Evolutionary conservation across 805 yeast species (phyloP).

Genomic region (Candida verbasci): DNA sequence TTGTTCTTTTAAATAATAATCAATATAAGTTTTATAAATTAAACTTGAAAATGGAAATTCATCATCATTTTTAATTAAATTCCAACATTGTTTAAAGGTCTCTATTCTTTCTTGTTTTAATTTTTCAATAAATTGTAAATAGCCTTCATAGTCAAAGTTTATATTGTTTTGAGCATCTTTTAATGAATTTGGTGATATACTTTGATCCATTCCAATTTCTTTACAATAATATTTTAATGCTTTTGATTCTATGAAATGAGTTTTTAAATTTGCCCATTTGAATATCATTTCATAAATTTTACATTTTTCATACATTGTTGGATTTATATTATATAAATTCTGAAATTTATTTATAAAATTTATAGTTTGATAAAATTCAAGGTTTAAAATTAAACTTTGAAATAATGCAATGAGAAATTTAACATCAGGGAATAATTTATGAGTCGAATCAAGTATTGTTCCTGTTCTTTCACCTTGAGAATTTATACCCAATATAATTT

Average conservation of each 20-base stretch:
- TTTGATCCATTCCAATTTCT: conserved; percentile 8
- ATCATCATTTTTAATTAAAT: conserved; percentile 21
- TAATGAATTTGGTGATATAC: conserved; percentile 10
- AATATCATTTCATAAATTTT: conserved; percentile 34
- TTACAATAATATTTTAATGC: conserved; percentile 25
- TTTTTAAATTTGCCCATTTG: conserved; percentile 34
- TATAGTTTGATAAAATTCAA: conserved; percentile 27
- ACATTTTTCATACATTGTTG: conserved; percentile 7
- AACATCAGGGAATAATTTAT: conserved; percentile 21
- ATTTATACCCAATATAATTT: conserved; percentile 29
- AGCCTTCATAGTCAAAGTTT: conserved; percentile 37
- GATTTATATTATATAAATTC: conserved; percentile 18
- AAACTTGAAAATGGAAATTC: conserved; percentile 18
- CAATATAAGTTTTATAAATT: conserved; percentile 21
- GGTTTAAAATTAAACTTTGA: conserved; percentile 29
- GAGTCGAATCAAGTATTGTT: conserved; percentile 7
- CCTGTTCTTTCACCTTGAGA: conserved; percentile 16
- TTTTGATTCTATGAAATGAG: conserved; percentile 22
- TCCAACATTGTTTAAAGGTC: conserved; percentile 30
- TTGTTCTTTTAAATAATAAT: conserved; percentile 21
- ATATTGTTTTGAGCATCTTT: conserved; percentile 26
- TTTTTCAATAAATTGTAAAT: conserved; percentile 20
- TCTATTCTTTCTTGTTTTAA: conserved; percentile 22
- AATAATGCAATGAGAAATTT: conserved; percentile 25
- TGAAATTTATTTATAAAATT: conserved; percentile 34